phyloP scores from a whole-genome alignment of 1,139 yeast species.

The Blastobotrys ciferrii region DNA sequence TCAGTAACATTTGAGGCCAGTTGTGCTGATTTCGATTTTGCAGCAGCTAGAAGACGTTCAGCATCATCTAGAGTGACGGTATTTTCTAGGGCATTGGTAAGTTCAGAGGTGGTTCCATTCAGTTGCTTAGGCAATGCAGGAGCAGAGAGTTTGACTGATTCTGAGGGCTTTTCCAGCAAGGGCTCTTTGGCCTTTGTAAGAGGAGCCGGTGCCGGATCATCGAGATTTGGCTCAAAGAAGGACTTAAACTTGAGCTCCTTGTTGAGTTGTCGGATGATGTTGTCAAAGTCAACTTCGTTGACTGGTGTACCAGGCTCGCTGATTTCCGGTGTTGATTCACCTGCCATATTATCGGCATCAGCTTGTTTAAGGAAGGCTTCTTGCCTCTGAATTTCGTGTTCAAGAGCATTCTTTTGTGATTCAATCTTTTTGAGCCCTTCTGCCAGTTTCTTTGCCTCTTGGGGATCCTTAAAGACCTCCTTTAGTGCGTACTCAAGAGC shows the following conservation, averaged over 20 bases:
- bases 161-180: not conserved
- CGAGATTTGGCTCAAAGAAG: not conserved
- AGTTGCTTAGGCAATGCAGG: no score
- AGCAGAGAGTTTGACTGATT: not conserved
- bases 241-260: conserved; percentile 2
- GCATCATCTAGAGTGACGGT: not conserved
- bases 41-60: not conserved
- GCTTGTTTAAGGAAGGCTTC: no score
- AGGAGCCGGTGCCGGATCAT: not conserved
- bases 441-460: no score
- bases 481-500: no score
- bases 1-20: not conserved
- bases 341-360: no score
- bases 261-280: not conserved
- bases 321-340: not conserved
- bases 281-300: conserved; percentile 1
- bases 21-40: not conserved
- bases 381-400: no score
- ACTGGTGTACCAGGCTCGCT: conserved; percentile 3
- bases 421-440: no score
- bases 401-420: no score
- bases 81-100: no score
- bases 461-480: no score
- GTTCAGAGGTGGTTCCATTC: no score
- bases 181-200: conserved; percentile 4